These are phyloP conservation scores for Yamadazyma kanchanaburiensis DNA, from an alignment of 1,139 yeast genomes.

Conservation along the genomic window DNA sequence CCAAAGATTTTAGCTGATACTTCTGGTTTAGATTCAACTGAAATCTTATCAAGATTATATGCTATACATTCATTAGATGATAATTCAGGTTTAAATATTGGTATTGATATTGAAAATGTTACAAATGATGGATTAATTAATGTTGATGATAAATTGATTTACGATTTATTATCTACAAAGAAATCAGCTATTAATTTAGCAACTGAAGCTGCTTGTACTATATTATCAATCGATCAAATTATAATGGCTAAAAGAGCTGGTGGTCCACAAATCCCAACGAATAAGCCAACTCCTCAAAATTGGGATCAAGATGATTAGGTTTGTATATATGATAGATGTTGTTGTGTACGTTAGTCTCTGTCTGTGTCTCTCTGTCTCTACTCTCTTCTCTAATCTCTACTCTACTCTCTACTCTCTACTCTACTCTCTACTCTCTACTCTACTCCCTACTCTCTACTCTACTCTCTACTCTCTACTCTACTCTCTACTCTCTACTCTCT, in stretches of 20 bases:
- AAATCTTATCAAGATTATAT: conserved; percentile 79
- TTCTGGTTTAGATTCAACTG: conserved; percentile 88
- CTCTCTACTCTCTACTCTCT: no score
- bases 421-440: no score
- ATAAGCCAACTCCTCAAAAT: conserved; percentile 72
- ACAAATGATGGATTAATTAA: conserved; percentile 66
- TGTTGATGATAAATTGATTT: conserved; percentile 65
- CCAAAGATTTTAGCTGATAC: conserved; percentile 95
- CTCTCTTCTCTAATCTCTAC: no score
- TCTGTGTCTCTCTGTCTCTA: background rate
- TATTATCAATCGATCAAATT: conserved; percentile 85
- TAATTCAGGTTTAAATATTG: conserved; percentile 41
- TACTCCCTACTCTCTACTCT: no score
- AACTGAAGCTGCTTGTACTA: conserved; percentile 91
- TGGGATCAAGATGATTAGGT: conserved; percentile 91
- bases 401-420: no score
- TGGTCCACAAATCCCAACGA: conserved; percentile 86
- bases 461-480: no score
- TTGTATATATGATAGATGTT: conserved; percentile 1
- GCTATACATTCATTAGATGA: conserved; percentile 65
- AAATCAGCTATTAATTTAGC: conserved; percentile 88
- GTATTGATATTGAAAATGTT: conserved; percentile 72
- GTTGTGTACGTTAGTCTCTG: background rate
- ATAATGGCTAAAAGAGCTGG: conserved; percentile 96
- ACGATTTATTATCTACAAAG: conserved; percentile 78